Evolutionary conservation across 768 basidiomycete species (phyloP), one percentile per base, ranked within the genome.

Genomic region (Trametes gibbosa): DNA sequence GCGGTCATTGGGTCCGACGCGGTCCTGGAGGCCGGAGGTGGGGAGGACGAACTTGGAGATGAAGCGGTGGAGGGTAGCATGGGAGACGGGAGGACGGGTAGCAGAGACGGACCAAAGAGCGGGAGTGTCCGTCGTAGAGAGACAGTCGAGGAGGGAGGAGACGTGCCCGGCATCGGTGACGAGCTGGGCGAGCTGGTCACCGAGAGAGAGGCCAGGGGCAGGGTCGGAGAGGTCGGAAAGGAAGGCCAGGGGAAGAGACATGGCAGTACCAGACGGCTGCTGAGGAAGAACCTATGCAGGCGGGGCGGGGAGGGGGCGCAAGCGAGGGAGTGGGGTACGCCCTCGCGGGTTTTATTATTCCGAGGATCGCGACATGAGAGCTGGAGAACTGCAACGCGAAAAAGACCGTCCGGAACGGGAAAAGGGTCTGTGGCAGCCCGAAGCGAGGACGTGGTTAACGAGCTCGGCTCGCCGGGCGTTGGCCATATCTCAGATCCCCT

Each of bases 1-100:
- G 12, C 80, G 73, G 67, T 80, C 78, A 64, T 79, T 81, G 12
- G 72, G 75, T 8, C 73, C 73, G 3, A 79, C 66, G 2, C 65
- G 69, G 21, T 53, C 40, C 24, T 68, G 69, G 12, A 67, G 59
- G 14, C 63, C 56, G 0, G 74, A 72, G 58, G 71, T 69, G 1
- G 79, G 79, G 19, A 80, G 68, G 17, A 60, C 66, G 63, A 81
- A 81, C 48, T 65, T 67, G 21, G 72, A 64, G 37, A 81, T 66
- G 63, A 79, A 79, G 16, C 66, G 56, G 48, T 67, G 75, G 32
- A 79, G 65, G 13, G 69, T 63, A 46, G 70, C 66, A 55, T 79
- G 78, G 13, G 61, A 62, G 8, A 81, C 64, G 24, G 75, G 73
- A 9, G 69, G 70, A 3, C 75, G 73, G 10, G 69, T 68, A 39